Evolutionary conservation across 345 rosid genomes (phyloP).

Genomic region (Salix koriyanagi): DNA sequence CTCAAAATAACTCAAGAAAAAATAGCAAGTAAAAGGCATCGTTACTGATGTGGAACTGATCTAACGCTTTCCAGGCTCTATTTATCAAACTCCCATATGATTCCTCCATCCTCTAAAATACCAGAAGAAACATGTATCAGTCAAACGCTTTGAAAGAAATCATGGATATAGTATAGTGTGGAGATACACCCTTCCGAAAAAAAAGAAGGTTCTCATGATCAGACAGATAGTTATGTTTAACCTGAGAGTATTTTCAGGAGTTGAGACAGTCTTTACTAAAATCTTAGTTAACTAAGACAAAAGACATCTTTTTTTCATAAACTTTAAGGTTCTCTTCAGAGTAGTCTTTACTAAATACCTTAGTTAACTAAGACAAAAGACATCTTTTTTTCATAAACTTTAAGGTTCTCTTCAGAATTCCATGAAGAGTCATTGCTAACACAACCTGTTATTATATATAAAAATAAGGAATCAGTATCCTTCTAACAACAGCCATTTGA

Average conservation of each 20-base stretch:
- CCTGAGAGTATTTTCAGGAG: not conserved
- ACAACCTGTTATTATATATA: not conserved
- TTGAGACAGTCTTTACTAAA: not conserved
- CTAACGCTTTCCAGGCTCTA: conserved; percentile 13
- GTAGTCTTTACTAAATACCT: not conserved
- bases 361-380: too few relatives aligned
- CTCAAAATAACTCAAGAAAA: not conserved
- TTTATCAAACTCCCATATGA: conserved; percentile 58
- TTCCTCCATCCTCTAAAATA: conserved; percentile 55
- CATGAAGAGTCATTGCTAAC: not conserved
- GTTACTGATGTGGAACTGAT: not conserved
- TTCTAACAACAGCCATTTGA: not conserved
- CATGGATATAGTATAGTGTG: too few relatives aligned
- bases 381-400: not conserved
- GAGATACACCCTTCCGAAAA: too few relatives aligned
- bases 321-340: not conserved
- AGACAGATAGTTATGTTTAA: not conserved
- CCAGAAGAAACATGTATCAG: not conserved
- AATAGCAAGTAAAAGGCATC: not conserved
- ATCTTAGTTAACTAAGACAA: too few relatives aligned
- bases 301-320: not conserved
- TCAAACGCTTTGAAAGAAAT: not conserved
- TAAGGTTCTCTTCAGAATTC: not conserved
- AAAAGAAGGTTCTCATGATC: not conserved
- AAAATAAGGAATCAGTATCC: not conserved